Conservation (phyloP, 1,284 basidiomycete species). For the Austroboletus niveus region DNA sequence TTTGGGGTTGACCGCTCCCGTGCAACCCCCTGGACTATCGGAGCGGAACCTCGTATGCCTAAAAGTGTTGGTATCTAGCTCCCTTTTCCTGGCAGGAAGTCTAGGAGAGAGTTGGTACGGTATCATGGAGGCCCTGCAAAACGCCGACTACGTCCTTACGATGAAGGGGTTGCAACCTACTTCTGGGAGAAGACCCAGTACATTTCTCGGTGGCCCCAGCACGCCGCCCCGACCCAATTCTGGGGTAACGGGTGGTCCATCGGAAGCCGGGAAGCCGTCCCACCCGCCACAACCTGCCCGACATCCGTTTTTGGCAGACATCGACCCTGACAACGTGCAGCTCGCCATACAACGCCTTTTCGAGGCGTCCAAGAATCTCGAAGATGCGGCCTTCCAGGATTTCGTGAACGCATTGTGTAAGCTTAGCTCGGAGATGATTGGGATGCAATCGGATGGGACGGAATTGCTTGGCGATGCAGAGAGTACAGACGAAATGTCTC, state of each 20-base stretch:
- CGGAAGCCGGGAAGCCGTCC: conserved; percentile 20
- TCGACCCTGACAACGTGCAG: conserved; percentile 75
- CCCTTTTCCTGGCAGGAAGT: conserved; percentile 80
- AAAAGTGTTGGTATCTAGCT: conserved; percentile 77
- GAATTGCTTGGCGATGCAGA: conserved; percentile 35
- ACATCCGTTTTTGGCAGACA: conserved; percentile 67
- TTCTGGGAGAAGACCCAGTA: conserved; percentile 35
- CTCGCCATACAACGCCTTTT: conserved; percentile 77
- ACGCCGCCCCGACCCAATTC: conserved; percentile 40
- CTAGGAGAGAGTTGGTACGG: conserved; percentile 90
- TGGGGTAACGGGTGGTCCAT: conserved; percentile 19
- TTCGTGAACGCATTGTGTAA: conserved; percentile 84
- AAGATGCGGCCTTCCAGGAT: conserved; percentile 78
- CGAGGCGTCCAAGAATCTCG: conserved; percentile 79
- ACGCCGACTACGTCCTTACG: conserved; percentile 86
- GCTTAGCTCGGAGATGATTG: conserved; percentile 86
- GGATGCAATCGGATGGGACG: conserved; percentile 62
- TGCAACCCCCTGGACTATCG: conserved; percentile 71
- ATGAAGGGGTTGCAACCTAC: conserved; percentile 45
- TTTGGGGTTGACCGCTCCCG: conserved; percentile 55
- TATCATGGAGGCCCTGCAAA: conserved; percentile 87
- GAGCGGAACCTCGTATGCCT: conserved; percentile 90
- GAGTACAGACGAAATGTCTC: conserved; percentile 41
- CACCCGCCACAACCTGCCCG: conserved; percentile 28
- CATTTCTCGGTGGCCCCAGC: conserved; percentile 32